These are phyloP conservation scores for Ligustrum vulgare DNA, from an alignment of 257 asterid species.

Conservation along the genomic window DNA sequence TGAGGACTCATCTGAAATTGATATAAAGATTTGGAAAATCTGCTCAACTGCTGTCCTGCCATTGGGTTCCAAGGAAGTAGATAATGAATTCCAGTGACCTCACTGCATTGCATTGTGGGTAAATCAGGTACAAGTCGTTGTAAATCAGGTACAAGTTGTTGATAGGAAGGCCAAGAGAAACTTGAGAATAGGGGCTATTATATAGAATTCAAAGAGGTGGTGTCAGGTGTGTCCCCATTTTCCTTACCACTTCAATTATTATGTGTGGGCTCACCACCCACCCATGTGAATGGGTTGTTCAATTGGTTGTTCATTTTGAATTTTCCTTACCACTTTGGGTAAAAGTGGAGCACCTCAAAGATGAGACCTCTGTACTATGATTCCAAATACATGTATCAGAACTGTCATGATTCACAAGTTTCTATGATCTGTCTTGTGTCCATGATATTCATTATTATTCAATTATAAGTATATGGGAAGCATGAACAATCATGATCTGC, in stretches of 20 bases:
- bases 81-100: conserved; percentile 53
- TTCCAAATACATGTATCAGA: conserved; percentile 35
- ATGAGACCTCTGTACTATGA: conserved; percentile 41
- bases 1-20: conserved; percentile 54
- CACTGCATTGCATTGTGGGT: conserved; percentile 59
- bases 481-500: conserved; percentile 11
- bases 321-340: conserved; percentile 30
- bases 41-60: conserved; percentile 45
- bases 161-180: conserved; percentile 47
- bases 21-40: conserved; percentile 44
- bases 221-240: conserved; percentile 33
- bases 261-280: too few relatives aligned
- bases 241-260: too few relatives aligned
- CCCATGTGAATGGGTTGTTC: too few relatives aligned
- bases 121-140: conserved; percentile 20
- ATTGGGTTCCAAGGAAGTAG: conserved; percentile 53
- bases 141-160: conserved; percentile 15
- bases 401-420: conserved; percentile 21
- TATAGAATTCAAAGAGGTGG: conserved; percentile 51
- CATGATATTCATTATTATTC: conserved; percentile 27
- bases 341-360: conserved; percentile 52
- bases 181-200: conserved; percentile 44
- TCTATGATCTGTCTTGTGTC: conserved; percentile 18
- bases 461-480: conserved; percentile 26
- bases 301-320: too few relatives aligned